Evolutionary conservation across 306 rosid genomes (phyloP).

Genomic region (Medicago lupulina): DNA sequence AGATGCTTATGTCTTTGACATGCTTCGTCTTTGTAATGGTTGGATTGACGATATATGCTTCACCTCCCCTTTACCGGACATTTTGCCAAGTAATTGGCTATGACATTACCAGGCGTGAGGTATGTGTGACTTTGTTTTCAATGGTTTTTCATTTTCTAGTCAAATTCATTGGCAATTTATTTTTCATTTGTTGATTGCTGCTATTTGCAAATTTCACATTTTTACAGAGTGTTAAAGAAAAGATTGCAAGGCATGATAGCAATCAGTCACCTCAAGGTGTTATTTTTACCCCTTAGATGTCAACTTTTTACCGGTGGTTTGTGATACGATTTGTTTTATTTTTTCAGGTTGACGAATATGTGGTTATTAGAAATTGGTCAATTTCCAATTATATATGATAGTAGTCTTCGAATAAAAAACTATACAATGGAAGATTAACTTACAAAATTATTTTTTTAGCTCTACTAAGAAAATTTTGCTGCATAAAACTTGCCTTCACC

Average conservation of each 20-base stretch:
- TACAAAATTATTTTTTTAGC: not conserved
- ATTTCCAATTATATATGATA: conserved; percentile 8
- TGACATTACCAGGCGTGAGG: conserved; percentile 93
- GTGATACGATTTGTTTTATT: conserved; percentile 10
- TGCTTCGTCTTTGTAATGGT: conserved; percentile 88
- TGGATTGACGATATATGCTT: conserved; percentile 76
- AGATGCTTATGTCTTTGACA: conserved; percentile 71
- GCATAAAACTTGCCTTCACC: conserved; percentile 17
- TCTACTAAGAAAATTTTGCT: conserved; percentile 12
- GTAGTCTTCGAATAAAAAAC: conserved; percentile 1
- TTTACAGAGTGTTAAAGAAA: conserved; percentile 89
- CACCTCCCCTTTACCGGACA: conserved; percentile 90
- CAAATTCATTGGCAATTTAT: conserved; percentile 28
- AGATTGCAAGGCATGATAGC: conserved; percentile 81
- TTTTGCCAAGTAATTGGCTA: conserved; percentile 98
- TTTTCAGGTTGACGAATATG: conserved; percentile 1
- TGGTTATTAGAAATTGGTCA: conserved; percentile 25
- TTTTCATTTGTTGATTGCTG: conserved; percentile 25
- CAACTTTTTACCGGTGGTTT: conserved; percentile 8
- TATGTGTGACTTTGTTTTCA: conserved; percentile 37
- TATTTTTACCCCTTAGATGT: conserved; percentile 35
- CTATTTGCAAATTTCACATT: conserved; percentile 2
- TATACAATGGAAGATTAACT: not conserved
- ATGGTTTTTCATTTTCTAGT: conserved; percentile 8
- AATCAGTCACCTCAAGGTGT: conserved; percentile 69